A percentile compares a stretch with the other conserved stretches of the same genome.
phyloP scores from a whole-genome alignment of 1,284 basidiomycete genomes.

The Naganishia sp. region DNA sequence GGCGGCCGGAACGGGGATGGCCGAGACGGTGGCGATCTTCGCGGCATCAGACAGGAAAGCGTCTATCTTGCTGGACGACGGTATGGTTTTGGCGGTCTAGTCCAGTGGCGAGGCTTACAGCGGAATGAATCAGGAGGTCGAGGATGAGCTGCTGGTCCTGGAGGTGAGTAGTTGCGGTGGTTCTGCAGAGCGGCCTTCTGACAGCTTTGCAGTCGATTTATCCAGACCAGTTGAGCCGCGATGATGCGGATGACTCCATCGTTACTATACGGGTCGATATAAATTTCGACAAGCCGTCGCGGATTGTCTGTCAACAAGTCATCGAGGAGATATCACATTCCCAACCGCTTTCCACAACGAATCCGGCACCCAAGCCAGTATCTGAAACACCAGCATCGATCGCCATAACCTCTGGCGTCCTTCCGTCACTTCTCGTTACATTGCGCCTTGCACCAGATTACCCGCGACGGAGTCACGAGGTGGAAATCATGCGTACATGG shows the following conservation, averaged over 20 bases:
- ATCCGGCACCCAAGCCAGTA: neutral
- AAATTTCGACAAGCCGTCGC: neutral
- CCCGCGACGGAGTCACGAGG: slow-evolving; percentile 37
- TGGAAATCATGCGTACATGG: slow-evolving; percentile 1
- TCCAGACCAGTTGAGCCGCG: slow-evolving; percentile 10
- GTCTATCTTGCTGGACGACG: no score
- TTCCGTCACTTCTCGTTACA: slow-evolving; percentile 40
- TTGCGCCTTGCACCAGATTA: slow-evolving; percentile 41
- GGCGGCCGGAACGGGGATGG: slow-evolving; percentile 6
- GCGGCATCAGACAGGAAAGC: neutral
- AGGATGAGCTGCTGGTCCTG: slow-evolving; percentile 26
- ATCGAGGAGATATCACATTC: neutral
- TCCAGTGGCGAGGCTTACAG: no score
- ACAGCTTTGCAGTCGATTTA: slow-evolving; percentile 3
- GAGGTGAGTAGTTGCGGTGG: slow-evolving; percentile 13
- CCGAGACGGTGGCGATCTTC: slow-evolving; percentile 3
- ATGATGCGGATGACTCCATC: neutral
- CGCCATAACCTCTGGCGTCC: slow-evolving; percentile 24
- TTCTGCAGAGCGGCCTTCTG: neutral
- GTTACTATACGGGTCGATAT: neutral
- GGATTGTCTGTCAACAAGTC: neutral
- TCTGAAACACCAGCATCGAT: neutral
- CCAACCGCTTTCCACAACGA: neutral
- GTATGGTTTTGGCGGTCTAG: no score
- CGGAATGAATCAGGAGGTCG: slow-evolving; percentile 1